These are phyloP conservation scores for Calonectria hawksworthii DNA, from an alignment of 2,329 filamentous ascomycete species.

Conservation along the genomic window DNA sequence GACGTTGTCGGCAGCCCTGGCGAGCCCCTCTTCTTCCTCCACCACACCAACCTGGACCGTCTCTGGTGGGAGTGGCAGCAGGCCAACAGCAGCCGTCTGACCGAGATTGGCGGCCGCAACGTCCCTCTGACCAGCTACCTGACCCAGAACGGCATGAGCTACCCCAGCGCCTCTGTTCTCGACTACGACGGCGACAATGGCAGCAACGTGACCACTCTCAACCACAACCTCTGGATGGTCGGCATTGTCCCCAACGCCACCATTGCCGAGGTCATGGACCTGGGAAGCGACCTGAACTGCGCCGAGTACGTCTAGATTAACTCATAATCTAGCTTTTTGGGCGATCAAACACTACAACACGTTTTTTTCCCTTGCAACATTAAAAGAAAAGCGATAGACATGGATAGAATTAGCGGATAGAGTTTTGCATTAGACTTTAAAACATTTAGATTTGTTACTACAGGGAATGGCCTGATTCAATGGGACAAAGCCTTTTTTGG, in stretches of 20 bases:
- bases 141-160: conserved; percentile 16
- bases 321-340: background rate
- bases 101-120: conserved; percentile 49
- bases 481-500: background rate
- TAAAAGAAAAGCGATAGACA: background rate
- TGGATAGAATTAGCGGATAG: background rate
- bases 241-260: conserved; percentile 42
- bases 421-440: background rate
- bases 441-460: background rate
- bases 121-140: conserved; percentile 13
- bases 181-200: conserved; percentile 28
- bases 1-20: conserved; percentile 25
- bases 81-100: conserved; percentile 25
- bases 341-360: background rate
- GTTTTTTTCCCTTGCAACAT: background rate
- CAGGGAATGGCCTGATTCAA: no score
- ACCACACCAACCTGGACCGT: conserved; percentile 32
- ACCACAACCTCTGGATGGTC: conserved; percentile 29
- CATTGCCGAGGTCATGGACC: conserved; percentile 38
- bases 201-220: conserved; percentile 28
- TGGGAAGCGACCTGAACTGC: conserved; percentile 31
- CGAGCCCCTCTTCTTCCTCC: conserved; percentile 28
- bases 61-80: conserved; percentile 39
- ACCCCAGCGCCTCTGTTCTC: conserved; percentile 11
- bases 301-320: conserved; percentile 33